Base-by-base conservation (phyloP, 2,329 filamentous ascomycete genomes). In the Cytospora mali region DNA sequence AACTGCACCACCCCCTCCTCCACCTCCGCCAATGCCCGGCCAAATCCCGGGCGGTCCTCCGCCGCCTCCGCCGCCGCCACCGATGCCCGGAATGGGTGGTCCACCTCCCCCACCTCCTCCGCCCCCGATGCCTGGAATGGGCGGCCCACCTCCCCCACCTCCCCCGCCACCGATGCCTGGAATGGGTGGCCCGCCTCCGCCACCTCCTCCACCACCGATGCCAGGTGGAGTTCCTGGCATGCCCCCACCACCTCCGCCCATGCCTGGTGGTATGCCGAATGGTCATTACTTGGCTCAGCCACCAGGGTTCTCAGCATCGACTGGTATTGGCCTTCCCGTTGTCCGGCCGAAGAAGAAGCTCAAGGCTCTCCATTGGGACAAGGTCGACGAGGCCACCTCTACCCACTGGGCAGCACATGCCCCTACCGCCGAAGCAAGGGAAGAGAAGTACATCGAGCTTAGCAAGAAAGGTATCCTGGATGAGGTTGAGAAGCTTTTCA, bases 301-400 rank as follows among this genome's bases (percentile, higher is more conserved):
- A 68, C 81, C 83, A 33, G 80, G 81, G 62, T 84, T 85, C 65
- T 77, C 80, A 23, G 74, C 82, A 6, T 72, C 82, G 16, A 78
- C 86, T 25, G 84, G 86, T 9, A 81, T 92, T 68, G 87, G 89
- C 50, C 78, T 96, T 70, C 89, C 92, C 39, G 90, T 93, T 65
- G 91, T 93, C 58, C 84, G 94, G 69, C 93, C 95, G 25, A 98
- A 97, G 85, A 98, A 97, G 87, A 99, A 98, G 83, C 92, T 99
- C 76, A 99, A 99, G 86, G 94, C 94, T 64, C 84, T 99, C 69
- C 95, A 99, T 79, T 98, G 95, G 94, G 95, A 99, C 78, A 98
- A 98, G 81, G 92, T 99, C 60, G 95, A 99, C 76, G 86, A 91
- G 58, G 91, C 93, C 25, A 88, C 95, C 74, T 90, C 92, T 56